Evolutionary conservation across 2,329 filamentous ascomycete species (phyloP), one percentile per base, ranked within the genome.

Genomic region (Bipolaris oryzae): DNA sequence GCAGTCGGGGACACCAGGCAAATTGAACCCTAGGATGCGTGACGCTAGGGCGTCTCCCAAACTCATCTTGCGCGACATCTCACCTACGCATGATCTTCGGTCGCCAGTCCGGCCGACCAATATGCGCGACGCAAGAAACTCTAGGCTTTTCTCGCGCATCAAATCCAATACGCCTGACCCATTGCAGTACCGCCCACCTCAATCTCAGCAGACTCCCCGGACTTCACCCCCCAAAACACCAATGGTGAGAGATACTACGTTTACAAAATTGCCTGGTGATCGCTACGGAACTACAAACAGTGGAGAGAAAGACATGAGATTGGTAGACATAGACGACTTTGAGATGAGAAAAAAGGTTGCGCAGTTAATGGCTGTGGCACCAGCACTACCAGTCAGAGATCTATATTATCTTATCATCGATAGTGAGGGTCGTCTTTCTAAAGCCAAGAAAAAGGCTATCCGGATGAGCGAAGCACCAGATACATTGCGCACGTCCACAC

Each of bases 361-460:
- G 0, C 47, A 64, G 2, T 42, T 68, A 7, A 64, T 67, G 62
- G 63, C 56, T 2, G 50, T 67, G 7, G 63, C 62, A 25, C 67
- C 67, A 0, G 42, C 28, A 1, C 15, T 70, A 10, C 60, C 63
- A 1, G 49, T 69, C 3, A 34, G 51, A 1, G 57, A 68, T 7
- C 28, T 69, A 3, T 61, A 66, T 38, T 34, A 64, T 20, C 51
- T 71, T 5, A 46, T 69, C 5, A 20, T 60, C 5, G 62, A 67
- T 7, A 55, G 20, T 7, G 48, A 58, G 10, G 65, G 60, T 0
- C 28, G 46, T 9, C 41, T 62, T 18, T 34, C 58, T 3, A 20
- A 41, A 9, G 52, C 53, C 5, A 53, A 55, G 18, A 35, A 51
- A 25, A 41, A 47, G 16, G 58, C 55, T 1, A 52, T 54, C 11